Evolutionary conservation across 129 eudicot genomes (phyloP).

Genomic region (Solidago caesia): DNA sequence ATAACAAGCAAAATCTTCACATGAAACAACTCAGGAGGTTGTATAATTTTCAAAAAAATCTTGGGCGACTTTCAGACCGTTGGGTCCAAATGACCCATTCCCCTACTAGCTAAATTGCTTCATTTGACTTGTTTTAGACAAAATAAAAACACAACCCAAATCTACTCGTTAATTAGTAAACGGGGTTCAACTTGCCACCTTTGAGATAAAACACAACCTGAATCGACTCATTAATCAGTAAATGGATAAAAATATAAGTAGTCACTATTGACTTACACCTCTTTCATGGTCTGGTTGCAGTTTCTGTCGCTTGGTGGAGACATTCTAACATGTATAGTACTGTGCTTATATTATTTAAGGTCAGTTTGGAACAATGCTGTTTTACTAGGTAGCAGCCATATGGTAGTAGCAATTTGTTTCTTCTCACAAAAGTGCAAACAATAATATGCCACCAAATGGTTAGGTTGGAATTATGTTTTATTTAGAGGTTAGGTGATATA

Average conservation of each 20-base stretch:
- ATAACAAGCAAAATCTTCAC: no score
- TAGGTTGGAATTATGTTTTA: constrained; percentile 34
- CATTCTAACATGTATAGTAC: constrained; percentile 2
- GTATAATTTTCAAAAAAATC: no score
- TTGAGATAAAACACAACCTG: no score
- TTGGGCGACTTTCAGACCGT: no score
- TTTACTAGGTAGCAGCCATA: constrained; percentile 9
- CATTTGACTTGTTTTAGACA: not conserved
- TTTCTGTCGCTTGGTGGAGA: constrained; percentile 4
- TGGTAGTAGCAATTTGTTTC: constrained; percentile 9
- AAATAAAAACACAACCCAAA: not conserved
- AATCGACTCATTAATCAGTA: no score
- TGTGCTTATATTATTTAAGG: not conserved
- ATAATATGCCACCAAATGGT: constrained; percentile 34
- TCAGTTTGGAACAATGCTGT: constrained; percentile 20
- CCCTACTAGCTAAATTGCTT: not conserved
- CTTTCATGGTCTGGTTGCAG: not conserved
- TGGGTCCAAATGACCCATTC: no score
- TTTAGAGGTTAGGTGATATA: constrained; percentile 30
- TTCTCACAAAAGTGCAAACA: constrained; percentile 29
- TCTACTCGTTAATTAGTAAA: not conserved
- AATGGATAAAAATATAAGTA: not conserved
- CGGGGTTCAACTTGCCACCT: not conserved
- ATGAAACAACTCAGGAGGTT: no score
- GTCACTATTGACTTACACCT: not conserved